Evolutionary conservation across 768 basidiomycete species (phyloP).

Genomic region (Suillus paluster): DNA sequence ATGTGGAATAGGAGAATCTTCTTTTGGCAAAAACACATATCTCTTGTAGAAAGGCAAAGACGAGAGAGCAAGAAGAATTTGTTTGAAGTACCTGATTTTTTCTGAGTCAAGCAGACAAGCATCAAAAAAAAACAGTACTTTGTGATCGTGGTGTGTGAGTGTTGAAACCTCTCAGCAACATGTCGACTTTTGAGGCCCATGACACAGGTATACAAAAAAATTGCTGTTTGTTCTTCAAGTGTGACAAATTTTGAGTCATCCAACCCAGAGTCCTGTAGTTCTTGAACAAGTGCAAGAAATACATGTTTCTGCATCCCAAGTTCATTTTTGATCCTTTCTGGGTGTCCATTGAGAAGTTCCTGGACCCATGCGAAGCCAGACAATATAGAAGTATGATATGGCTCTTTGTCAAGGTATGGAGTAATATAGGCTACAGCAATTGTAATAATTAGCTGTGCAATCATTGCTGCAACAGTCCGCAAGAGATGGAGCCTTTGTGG

Average conservation of each 20-base stretch:
- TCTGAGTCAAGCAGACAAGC: neutral
- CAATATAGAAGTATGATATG: conserved; percentile 23
- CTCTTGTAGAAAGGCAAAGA: conserved; percentile 23
- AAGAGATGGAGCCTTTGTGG: neutral
- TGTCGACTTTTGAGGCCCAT: conserved; percentile 25
- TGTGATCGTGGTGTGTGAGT: conserved; percentile 16
- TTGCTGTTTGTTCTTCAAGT: conserved; percentile 41
- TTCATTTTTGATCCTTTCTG: conserved; percentile 15
- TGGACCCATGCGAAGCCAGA: conserved; percentile 25
- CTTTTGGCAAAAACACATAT: conserved; percentile 25
- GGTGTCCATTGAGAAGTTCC: conserved; percentile 27
- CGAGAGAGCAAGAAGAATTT: conserved; percentile 18
- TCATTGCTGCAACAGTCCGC: neutral
- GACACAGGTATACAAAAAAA: conserved; percentile 37
- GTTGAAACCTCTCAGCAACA: conserved; percentile 18
- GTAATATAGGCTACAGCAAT: neutral
- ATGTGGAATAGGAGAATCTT: conserved; percentile 21
- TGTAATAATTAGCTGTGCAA: neutral
- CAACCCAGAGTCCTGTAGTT: conserved; percentile 26
- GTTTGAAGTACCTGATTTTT: conserved; percentile 32
- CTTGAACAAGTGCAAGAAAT: conserved; percentile 31
- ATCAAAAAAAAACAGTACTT: neutral
- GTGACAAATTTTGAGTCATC: conserved; percentile 26
- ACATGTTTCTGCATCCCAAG: conserved; percentile 35
- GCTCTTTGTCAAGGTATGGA: neutral